Evolutionary conservation across 257 asterid genomes (phyloP).

Genomic region (Nemophila menziesii): DNA sequence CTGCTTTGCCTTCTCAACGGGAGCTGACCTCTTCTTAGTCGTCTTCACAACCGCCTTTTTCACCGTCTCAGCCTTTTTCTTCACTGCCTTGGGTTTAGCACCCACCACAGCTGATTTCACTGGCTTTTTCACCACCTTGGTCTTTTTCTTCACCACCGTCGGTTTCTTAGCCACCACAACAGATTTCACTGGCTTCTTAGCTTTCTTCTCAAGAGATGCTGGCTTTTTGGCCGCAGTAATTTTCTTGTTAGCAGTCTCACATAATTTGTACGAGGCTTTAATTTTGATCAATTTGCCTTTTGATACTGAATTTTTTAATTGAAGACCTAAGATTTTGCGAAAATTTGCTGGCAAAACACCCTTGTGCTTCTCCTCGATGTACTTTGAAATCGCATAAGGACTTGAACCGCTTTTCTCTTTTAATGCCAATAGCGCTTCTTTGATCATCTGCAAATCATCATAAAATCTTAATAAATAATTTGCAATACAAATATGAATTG

Average conservation of each 20-base stretch:
- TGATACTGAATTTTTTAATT: constrained; percentile 47
- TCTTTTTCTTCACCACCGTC: neutral
- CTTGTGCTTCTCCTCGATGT: constrained; percentile 60
- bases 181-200: constrained; percentile 10
- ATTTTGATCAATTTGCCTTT: constrained; percentile 53
- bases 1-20: constrained; percentile 24
- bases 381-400: constrained; percentile 59
- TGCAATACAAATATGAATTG: neutral
- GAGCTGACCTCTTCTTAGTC: constrained; percentile 28
- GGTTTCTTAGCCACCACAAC: constrained; percentile 10
- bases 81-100: constrained; percentile 16
- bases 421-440: constrained; percentile 47
- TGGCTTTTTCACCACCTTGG: constrained; percentile 11
- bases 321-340: constrained; percentile 49
- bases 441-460: constrained; percentile 42
- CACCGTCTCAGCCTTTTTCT: constrained; percentile 22
- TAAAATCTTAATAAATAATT: neutral
- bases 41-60: constrained; percentile 23
- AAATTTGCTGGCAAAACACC: constrained; percentile 50
- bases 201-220: constrained; percentile 2
- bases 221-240: constrained; percentile 13
- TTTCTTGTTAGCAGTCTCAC: constrained; percentile 29
- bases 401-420: constrained; percentile 60
- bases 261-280: constrained; percentile 61
- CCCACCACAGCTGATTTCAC: constrained; percentile 1